Evolutionary conservation across 805 yeast species (phyloP).

Genomic region (Nakazawaea wyomingensis): DNA sequence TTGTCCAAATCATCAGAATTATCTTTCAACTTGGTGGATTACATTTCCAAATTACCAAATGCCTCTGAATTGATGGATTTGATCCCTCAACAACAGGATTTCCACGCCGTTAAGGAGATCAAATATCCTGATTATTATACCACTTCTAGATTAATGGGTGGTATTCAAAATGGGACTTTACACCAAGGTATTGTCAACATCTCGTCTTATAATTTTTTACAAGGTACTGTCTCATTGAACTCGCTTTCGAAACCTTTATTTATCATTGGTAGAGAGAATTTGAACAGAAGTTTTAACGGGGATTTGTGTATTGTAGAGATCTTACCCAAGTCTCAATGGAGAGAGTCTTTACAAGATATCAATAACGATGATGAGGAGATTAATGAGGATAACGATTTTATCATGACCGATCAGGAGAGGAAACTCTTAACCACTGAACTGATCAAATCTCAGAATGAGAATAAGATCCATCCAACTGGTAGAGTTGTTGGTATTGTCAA

Average conservation of each 20-base stretch:
- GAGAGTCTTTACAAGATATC: conserved; percentile 72
- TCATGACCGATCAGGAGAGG: conserved; percentile 67
- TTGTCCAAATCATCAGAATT: conserved; percentile 47
- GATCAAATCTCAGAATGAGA: conserved; percentile 46
- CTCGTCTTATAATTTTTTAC: conserved; percentile 81
- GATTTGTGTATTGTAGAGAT: conserved; percentile 90
- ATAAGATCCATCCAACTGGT: conserved; percentile 83
- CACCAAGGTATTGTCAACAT: conserved; percentile 81
- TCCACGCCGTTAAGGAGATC: conserved; percentile 39
- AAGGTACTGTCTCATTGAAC: conserved; percentile 72
- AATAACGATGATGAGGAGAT: conserved; percentile 58
- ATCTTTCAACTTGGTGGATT: conserved; percentile 60
- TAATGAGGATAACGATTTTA: conserved; percentile 36
- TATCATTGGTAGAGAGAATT: conserved; percentile 73
- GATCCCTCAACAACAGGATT: conserved; percentile 52
- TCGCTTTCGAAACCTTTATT: conserved; percentile 78
- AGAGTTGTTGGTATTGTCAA: conserved; percentile 81
- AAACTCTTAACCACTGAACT: conserved; percentile 75
- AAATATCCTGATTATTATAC: conserved; percentile 75
- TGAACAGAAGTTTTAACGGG: conserved; percentile 89
- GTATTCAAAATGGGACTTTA: conserved; percentile 78
- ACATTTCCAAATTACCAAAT: conserved; percentile 65
- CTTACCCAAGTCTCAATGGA: conserved; percentile 83
- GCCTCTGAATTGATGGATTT: conserved; percentile 72
- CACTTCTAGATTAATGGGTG: conserved; percentile 82